Evolutionary conservation across 192 early-diverging fungal species (phyloP), one percentile per base, ranked within the genome.

Genomic region (Coemansia sp.): DNA sequence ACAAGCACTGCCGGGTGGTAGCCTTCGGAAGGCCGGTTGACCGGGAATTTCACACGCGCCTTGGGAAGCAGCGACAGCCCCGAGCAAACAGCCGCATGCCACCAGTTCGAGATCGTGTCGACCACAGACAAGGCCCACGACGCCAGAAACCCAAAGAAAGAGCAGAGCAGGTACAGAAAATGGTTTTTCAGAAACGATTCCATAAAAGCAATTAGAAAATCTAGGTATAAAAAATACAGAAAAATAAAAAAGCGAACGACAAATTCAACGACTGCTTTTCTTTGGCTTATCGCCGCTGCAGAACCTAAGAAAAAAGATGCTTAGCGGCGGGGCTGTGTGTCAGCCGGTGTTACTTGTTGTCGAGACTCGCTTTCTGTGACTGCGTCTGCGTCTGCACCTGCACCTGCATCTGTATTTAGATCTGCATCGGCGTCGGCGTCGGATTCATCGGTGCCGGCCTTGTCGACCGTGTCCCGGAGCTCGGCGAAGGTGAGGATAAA

Each of bases 121-220:
- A 80, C 71, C 7, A 72, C 58, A 0, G 72, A 18, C 63, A 84
- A 65, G 29, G 59, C 48, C 31, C 60, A 42, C 36, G 83, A 77
- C 11, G 72, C 74, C 16, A 84, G 25, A 1, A 61, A 49, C 42
- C 72, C 68, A n/a, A 72, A 48, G 62, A 71, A 63, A 54, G 70
- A 68, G 57, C 69, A 76, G 12, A 81, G 59, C 75, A 84, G 57
- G 14, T 80, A 73, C 56, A 84, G 68, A 42, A 76, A 56, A 58
- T 84, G 83, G 58, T 84, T 84, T 20, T 61, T 72, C 4, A 84
- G 56, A 64, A 84, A 84, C 64, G 78, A 68, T 28, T 75, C 75
- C 69, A 72, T 76, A 57, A 16, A 40, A 32, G 20, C 34, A 58
- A 62, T 16, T 40, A 20, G 36, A 42, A 40, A 7, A 28, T 25